These are phyloP conservation scores for Apiospora sp. DNA, from an alignment of 2,329 filamentous ascomycete species.

Conservation along the genomic window DNA sequence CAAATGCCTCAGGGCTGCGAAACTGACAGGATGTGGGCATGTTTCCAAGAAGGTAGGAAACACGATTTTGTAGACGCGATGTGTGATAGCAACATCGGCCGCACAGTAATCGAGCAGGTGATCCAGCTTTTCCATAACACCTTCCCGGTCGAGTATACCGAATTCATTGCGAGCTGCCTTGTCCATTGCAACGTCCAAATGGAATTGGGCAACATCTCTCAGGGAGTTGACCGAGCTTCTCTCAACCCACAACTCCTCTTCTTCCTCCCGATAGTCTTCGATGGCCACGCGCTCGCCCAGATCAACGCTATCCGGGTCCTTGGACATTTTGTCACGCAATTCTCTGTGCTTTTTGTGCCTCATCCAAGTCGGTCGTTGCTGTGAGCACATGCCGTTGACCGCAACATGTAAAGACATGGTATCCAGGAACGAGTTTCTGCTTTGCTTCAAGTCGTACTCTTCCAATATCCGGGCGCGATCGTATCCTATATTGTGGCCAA, in stretches of 20 bases:
- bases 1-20: slow-evolving; percentile 91
- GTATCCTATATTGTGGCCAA: slow-evolving; percentile 96
- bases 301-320: slow-evolving; percentile 74
- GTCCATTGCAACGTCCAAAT: slow-evolving; percentile 90
- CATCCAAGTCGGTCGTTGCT: slow-evolving; percentile 96
- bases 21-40: slow-evolving; percentile 97
- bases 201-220: slow-evolving; percentile 94
- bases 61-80: slow-evolving; percentile 91
- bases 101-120: slow-evolving; percentile 93
- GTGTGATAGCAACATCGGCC: slow-evolving; percentile 90
- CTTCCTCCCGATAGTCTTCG: slow-evolving; percentile 75
- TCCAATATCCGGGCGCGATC: slow-evolving; percentile 88
- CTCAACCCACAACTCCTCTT: slow-evolving; percentile 95
- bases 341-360: slow-evolving; percentile 93
- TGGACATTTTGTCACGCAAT: slow-evolving; percentile 79
- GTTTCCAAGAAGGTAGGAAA: slow-evolving; percentile 89
- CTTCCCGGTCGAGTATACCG: slow-evolving; percentile 77
- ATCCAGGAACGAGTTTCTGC: slow-evolving; percentile 87
- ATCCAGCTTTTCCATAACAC: slow-evolving; percentile 75
- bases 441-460: slow-evolving; percentile 86
- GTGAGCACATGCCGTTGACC: slow-evolving; percentile 98
- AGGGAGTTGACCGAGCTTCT: slow-evolving; percentile 95
- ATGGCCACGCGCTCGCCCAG: slow-evolving; percentile 75
- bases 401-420: slow-evolving; percentile 99
- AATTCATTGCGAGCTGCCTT: slow-evolving; percentile 89